Base-by-base conservation (phyloP, 495 filamentous ascomycete genomes). In the Podospora pseudocomata region DNA sequence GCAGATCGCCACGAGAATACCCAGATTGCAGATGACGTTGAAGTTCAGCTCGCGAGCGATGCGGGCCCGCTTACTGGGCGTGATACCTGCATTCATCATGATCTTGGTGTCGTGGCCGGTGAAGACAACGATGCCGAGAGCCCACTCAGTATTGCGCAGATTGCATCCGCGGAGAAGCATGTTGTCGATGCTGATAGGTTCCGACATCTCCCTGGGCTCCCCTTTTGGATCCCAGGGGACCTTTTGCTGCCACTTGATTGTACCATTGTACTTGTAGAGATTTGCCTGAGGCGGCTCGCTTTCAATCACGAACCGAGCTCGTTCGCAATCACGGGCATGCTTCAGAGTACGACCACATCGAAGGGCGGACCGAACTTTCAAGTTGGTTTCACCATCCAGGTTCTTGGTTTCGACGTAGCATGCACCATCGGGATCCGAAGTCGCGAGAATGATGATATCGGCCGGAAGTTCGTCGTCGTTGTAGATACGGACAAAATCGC, bases 371-470 rank as follows among this genome's bases (percentile, higher is more conserved):
- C 96, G 90, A 64, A 98, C 92, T 78, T 99, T 99, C 64, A 99
- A 81, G 72, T 99, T 99, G 0, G 96, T 99, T 78, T 99, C 96
- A 20, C 96, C 96, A 74, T 99, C 96, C 77, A 99, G 80, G 74
- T 96, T 97, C 83, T 97, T 99, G 2, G 96, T 99, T 79, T 99
- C 96, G 26, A 98, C 90, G 71, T 98, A 98, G 77, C 96, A 99
- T 44, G 93, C 91, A 53, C 96, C 96, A 73, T 99, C 96, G 4
- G 88, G 86, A 73, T 97, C 95, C 2, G 95, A 97, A 11, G 96
- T 97, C 15, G 95, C 92, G n/a, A 99, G 82, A 64, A 99, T 92
- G 62, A 98, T 90, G 58, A 98, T 84, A 80, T 99, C 96, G 54
- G 96, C 94, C 2, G 96, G 96, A 30, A 99, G 89, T 68, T 94